phyloP scores from a whole-genome alignment of 129 eudicot species.

The Arctium lappa region DNA sequence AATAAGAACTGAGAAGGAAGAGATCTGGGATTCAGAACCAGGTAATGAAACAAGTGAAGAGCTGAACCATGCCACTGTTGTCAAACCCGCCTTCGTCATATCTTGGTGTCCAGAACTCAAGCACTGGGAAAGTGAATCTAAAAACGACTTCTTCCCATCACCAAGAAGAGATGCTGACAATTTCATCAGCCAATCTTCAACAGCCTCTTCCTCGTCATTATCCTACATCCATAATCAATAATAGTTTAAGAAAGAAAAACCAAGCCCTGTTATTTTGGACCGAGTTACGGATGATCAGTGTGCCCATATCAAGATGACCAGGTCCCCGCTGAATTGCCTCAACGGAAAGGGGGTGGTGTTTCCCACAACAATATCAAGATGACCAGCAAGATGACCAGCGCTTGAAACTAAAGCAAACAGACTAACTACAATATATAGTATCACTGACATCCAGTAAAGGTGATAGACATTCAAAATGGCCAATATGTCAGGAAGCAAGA shows the following conservation, averaged over 20 bases:
- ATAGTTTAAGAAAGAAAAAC: neutral
- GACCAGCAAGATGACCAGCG: no score
- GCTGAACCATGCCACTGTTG: conserved; percentile 66
- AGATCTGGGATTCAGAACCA: conserved; percentile 35
- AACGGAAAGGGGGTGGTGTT: no score
- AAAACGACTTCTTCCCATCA: conserved; percentile 62
- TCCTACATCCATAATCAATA: conserved; percentile 31
- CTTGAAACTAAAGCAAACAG: no score
- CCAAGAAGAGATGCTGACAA: conserved; percentile 60
- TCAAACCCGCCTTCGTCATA: conserved; percentile 45
- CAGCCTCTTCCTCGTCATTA: conserved; percentile 52
- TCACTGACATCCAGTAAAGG: no score
- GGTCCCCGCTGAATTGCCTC: no score
- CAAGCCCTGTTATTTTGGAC: no score
- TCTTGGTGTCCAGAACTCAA: conserved; percentile 43
- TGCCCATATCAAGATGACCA: no score
- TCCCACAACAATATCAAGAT: no score
- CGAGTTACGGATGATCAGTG: no score
- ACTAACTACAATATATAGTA: no score
- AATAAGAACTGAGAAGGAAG: conserved; percentile 52
- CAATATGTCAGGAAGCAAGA: no score
- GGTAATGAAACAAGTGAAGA: conserved; percentile 45
- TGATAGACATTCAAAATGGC: no score
- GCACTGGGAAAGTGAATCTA: conserved; percentile 59
- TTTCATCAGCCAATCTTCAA: conserved; percentile 57